Percentiles rank a stretch among this genome's conserved stretches.
phyloP scores from a whole-genome alignment of 768 basidiomycete species.

The Cystofilobasidium bisporidii region DNA sequence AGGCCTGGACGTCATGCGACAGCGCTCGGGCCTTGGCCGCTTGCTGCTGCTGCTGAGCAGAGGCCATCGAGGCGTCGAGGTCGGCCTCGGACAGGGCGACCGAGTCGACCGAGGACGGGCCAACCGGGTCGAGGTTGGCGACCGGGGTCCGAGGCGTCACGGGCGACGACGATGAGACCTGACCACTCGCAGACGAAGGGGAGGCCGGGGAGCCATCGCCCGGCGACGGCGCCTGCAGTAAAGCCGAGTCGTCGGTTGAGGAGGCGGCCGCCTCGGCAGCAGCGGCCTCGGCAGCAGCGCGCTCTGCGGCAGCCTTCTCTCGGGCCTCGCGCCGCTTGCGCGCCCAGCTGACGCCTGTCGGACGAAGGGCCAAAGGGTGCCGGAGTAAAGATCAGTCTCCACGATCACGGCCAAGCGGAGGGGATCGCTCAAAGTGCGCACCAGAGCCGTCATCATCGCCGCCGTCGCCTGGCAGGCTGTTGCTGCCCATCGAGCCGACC shows the following conservation, averaged over 20 bases:
- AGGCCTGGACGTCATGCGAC: slow-evolving; percentile 1
- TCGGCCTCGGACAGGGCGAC: neutral
- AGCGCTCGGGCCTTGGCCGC: neutral
- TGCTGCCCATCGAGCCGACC: slow-evolving; percentile 13
- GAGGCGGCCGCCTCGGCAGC: neutral
- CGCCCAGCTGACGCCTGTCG: slow-evolving; percentile 23
- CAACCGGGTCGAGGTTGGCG: no score
- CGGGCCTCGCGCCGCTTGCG: slow-evolving; percentile 15
- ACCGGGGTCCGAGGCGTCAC: neutral
- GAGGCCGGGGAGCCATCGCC: neutral
- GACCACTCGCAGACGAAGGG: no score
- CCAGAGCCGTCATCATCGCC: slow-evolving; percentile 24
- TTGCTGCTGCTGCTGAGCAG: neutral
- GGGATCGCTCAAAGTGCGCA: neutral
- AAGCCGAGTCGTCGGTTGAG: neutral
- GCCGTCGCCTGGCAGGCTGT: neutral
- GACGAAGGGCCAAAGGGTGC: neutral
- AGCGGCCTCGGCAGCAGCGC: neutral
- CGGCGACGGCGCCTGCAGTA: neutral
- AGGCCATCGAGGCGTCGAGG: neutral
- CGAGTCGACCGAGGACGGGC: neutral
- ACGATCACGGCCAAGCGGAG: neutral
- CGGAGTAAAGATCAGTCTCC: no score
- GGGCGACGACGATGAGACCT: neutral
- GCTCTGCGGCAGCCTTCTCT: slow-evolving; percentile 17